Evolutionary conservation across 306 rosid genomes (phyloP), one percentile per base, ranked within the genome.

Genomic region (Parietaria judaica): DNA sequence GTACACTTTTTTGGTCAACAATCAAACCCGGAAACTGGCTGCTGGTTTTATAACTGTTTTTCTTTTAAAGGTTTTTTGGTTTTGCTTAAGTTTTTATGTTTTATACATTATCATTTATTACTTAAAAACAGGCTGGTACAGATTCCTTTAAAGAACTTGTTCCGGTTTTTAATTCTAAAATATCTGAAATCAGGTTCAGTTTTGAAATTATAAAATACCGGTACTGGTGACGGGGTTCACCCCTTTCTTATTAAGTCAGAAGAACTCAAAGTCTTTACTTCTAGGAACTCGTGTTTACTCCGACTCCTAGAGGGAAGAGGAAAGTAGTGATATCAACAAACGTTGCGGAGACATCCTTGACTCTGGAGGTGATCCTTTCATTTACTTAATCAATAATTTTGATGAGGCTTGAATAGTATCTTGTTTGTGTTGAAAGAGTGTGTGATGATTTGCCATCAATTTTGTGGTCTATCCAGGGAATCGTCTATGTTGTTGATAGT

Each of bases 301-400:
- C 92, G 41, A 67, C 92, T 71, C 86, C 89, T 52, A 76, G 96
- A 74, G 96, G 95, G 70, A 91, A 87, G 87, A 87, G 96, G 81
- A 91, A 87, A 81, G 92, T 87, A 63, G 76, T 91, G 70, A 74
- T 91, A 68, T 85, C 97, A 36, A 91, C 97, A 60, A 91, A 91
- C 77, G 88, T 91, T 74, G 97, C 97, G 34, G 96, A 91, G 83
- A 91, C 98, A 48, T 91, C 96, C 14, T 75, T 91, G 56, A 91
- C 96, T 0, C 71, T 91, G 70, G 98, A 91, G 95, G 98, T 91
- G 72, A 72, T 52, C n/a, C 63, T 55, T 64, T 66, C 52, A 36
- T 62, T 65, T 50, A 54, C 8, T 50, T 10, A 23, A 23, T 23
- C 31, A 23, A 15, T 16, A 44, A 62, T 51, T 36, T 58, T 14